Evolutionary conservation across 805 yeast genomes (phyloP), one percentile per base, ranked within the genome.

Genomic region (Yamadazyma takamatsuzukensis): DNA sequence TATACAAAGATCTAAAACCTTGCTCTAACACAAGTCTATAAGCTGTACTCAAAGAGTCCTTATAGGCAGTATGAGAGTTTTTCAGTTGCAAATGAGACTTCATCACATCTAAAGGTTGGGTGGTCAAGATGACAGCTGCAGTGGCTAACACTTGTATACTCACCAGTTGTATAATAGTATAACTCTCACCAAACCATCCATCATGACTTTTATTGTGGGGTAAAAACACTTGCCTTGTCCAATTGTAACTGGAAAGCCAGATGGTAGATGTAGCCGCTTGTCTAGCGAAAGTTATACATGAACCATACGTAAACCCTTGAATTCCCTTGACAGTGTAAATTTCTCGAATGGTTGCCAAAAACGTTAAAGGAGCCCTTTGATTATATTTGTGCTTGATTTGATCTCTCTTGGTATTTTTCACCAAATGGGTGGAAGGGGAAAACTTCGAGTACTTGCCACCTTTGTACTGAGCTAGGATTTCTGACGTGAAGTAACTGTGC

Each of bases 71-170:
- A 48, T 69, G 69, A n/a, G 82, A 77, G 50, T 80, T 76, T 47
- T 78, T 75, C 48, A 87, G 76, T 58, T 88, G 96, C 76, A 88
- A 76, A 50, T 95, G 74, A 2, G 96, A 76, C 61, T 89, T 89
- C 29, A 89, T 59, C 2, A 86, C 85, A 59, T 89, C 97, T 18
- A 89, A 64, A 0, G 97, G 97, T 59, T 87, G 97, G 0, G 96
- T 89, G 0, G 74, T 63, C 0, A 74, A 76, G 15, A 86, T 83
- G 18, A 85, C 94, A 0, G 87, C 82, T 3, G 73, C 58, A 0
- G 93, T 78, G 2, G 94, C 76, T 1, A 76, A 65, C 5, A 64
- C 38, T 32, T 66, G 69, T 8, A 80, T 59, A 4, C 93, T 87
- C 7, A 78, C 44, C 53, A 57, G 64, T 36, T 63, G 64, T 3